Conservation (phyloP, 192 early-diverging fungal species). For the Cetraspora pellucida region DNA sequence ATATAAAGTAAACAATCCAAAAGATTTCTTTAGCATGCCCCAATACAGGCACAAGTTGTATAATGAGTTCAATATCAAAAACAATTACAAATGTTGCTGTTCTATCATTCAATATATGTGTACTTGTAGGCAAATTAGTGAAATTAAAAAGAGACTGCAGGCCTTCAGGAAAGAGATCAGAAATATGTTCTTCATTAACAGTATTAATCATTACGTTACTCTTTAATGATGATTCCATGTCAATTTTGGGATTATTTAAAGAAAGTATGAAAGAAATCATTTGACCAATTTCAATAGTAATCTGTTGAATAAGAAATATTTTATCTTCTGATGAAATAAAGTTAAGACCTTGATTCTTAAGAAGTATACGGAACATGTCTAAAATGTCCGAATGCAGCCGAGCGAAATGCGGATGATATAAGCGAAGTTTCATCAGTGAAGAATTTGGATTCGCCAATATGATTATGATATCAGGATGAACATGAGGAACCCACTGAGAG, state of each 20-base stretch:
- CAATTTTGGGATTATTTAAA: neutral
- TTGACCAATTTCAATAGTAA: neutral
- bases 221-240: neutral
- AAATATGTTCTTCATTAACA: neutral
- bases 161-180: neutral
- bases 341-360: constrained; percentile 7
- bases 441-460: constrained; percentile 27
- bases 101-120: neutral
- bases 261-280: neutral
- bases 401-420: neutral
- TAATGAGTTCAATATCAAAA: constrained; percentile 19
- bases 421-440: constrained; percentile 19
- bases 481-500: constrained; percentile 13
- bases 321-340: neutral
- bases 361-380: constrained; percentile 17
- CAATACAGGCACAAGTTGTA: neutral
- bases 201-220: neutral
- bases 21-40: constrained; percentile 1
- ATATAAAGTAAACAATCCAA: constrained; percentile 19
- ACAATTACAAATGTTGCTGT: constrained; percentile 17
- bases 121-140: neutral
- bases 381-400: constrained; percentile 23
- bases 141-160: neutral
- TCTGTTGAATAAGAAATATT: neutral
- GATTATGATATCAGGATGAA: constrained; percentile 25